Percentiles rank a stretch among this genome's conserved stretches.
These are phyloP conservation scores for Ogataea ganodermae DNA, from an alignment of 805 yeast species.

Conservation along the genomic window DNA sequence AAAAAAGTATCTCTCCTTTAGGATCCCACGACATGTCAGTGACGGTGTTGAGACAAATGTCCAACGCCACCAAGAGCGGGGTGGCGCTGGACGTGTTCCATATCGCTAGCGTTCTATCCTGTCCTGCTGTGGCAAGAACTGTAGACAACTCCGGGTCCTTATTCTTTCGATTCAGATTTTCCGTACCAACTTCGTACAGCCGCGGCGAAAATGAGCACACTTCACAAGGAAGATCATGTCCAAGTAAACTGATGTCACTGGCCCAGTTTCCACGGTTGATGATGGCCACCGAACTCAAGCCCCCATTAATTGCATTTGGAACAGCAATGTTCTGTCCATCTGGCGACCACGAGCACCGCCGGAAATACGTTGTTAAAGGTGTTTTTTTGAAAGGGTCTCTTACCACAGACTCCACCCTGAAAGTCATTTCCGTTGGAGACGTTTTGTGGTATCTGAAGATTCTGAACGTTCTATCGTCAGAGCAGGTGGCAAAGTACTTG, in stretches of 20 bases:
- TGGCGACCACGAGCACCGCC: slow-evolving; percentile 87
- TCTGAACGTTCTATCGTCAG: slow-evolving; percentile 91
- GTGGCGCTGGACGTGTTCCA: slow-evolving; percentile 81
- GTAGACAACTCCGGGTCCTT: slow-evolving; percentile 47
- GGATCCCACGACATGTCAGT: slow-evolving; percentile 92
- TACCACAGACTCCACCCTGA: slow-evolving; percentile 82
- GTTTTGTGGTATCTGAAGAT: slow-evolving; percentile 81
- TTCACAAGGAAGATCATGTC: slow-evolving; percentile 85
- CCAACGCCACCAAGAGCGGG: slow-evolving; percentile 80
- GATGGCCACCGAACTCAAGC: slow-evolving; percentile 71
- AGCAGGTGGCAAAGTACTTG: slow-evolving; percentile 94
- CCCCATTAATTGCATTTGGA: slow-evolving; percentile 85
- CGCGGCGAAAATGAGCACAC: slow-evolving; percentile 77
- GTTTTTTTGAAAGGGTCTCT: slow-evolving; percentile 84
- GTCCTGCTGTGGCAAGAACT: slow-evolving; percentile 93
- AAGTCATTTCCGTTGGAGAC: slow-evolving; percentile 68
- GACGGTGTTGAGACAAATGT: slow-evolving; percentile 72
- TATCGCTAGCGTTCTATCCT: slow-evolving; percentile 81
- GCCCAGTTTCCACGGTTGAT: slow-evolving; percentile 82
- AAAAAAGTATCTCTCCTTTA: slow-evolving; percentile 69
- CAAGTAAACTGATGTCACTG: slow-evolving; percentile 69
- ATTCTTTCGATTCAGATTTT: slow-evolving; percentile 22
- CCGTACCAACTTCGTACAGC: slow-evolving; percentile 44
- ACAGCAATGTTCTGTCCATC: slow-evolving; percentile 87
- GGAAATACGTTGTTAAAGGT: slow-evolving; percentile 88